These are phyloP conservation scores for Cercospora berteroae DNA, from an alignment of 2,329 filamentous ascomycete genomes.

Conservation along the genomic window DNA sequence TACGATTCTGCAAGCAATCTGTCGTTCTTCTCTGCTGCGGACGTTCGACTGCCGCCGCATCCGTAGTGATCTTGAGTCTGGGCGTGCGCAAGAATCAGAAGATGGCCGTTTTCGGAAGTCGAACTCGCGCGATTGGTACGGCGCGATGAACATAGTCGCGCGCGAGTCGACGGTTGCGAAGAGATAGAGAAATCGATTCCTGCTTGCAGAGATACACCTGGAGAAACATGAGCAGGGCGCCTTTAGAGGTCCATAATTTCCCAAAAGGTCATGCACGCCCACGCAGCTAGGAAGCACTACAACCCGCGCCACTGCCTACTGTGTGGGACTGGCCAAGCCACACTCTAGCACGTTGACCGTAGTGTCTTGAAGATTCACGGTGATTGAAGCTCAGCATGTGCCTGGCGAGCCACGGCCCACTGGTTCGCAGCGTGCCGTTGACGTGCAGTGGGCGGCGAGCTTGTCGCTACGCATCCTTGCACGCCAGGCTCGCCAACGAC, in stretches of 20 bases:
- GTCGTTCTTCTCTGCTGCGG: slow-evolving; percentile 27
- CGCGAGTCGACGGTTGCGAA: slow-evolving; percentile 7
- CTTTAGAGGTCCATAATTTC: slow-evolving; percentile 31
- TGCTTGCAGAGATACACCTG: slow-evolving; percentile 27
- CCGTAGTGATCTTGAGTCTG: slow-evolving; percentile 35
- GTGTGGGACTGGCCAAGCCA: slow-evolving; percentile 33
- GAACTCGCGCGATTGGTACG: slow-evolving; percentile 23
- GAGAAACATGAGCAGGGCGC: slow-evolving; percentile 26
- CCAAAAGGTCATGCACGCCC: slow-evolving; percentile 32
- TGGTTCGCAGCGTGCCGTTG: slow-evolving; percentile 26
- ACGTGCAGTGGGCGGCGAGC: slow-evolving; percentile 32
- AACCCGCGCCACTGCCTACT: slow-evolving; percentile 35
- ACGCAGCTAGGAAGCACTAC: slow-evolving; percentile 31
- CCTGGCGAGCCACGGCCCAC: slow-evolving; percentile 24
- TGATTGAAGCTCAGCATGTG: slow-evolving; percentile 20
- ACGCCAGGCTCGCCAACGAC: slow-evolving; percentile 20
- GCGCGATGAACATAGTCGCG: slow-evolving; percentile 23
- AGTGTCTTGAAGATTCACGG: slow-evolving; percentile 12
- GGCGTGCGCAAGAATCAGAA: slow-evolving; percentile 31
- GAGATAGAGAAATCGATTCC: slow-evolving; percentile 27
- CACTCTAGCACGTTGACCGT: slow-evolving; percentile 27
- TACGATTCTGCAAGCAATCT: neutral
- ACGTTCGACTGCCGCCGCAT: slow-evolving; percentile 36
- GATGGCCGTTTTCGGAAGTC: slow-evolving; percentile 36
- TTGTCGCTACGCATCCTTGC: slow-evolving; percentile 9